phyloP scores from a whole-genome alignment of 192 early-diverging fungal genomes.

The Bifiguratus adelaidae region DNA sequence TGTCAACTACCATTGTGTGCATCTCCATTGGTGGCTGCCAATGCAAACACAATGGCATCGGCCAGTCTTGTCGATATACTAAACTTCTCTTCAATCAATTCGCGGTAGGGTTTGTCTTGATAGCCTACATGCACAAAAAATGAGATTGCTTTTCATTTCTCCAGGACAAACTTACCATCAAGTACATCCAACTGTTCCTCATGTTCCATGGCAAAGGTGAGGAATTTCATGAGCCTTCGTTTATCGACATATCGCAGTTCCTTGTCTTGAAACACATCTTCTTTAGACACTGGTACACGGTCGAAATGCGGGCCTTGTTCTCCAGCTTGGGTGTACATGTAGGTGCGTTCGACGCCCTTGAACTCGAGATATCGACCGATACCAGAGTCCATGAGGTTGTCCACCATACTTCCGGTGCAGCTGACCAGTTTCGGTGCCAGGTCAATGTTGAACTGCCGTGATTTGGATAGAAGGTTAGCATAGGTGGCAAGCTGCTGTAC shows the following conservation, averaged over 20 bases:
- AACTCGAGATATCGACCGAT: slow-evolving; percentile 87
- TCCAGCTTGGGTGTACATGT: slow-evolving; percentile 32
- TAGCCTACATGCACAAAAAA: slow-evolving; percentile 18
- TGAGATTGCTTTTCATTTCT: slow-evolving; percentile 25
- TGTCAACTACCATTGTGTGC: slow-evolving; percentile 4
- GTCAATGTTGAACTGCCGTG: slow-evolving; percentile 58
- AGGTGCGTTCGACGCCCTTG: slow-evolving; percentile 63
- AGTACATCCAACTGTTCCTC: slow-evolving; percentile 21
- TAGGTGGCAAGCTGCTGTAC: slow-evolving; percentile 15
- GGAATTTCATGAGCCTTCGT: slow-evolving; percentile 81
- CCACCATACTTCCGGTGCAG: slow-evolving; percentile 58
- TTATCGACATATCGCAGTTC: slow-evolving; percentile 74
- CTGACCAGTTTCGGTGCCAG: slow-evolving; percentile 58
- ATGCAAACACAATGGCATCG: slow-evolving; percentile 50
- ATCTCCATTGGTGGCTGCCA: slow-evolving; percentile 32
- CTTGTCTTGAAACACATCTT: slow-evolving; percentile 81
- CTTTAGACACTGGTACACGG: slow-evolving; percentile 79
- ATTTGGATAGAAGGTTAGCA: slow-evolving; percentile 23
- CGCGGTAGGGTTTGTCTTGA: slow-evolving; percentile 18
- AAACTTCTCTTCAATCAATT: slow-evolving; percentile 40
- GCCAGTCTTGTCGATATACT: slow-evolving; percentile 50
- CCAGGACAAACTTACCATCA: slow-evolving; percentile 31
- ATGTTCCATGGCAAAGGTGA: slow-evolving; percentile 50
- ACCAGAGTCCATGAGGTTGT: slow-evolving; percentile 63
- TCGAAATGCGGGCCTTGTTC: slow-evolving; percentile 23